These are phyloP conservation scores for Polyplosphaeria fusca DNA, from an alignment of 495 filamentous ascomycete species.

Conservation along the genomic window DNA sequence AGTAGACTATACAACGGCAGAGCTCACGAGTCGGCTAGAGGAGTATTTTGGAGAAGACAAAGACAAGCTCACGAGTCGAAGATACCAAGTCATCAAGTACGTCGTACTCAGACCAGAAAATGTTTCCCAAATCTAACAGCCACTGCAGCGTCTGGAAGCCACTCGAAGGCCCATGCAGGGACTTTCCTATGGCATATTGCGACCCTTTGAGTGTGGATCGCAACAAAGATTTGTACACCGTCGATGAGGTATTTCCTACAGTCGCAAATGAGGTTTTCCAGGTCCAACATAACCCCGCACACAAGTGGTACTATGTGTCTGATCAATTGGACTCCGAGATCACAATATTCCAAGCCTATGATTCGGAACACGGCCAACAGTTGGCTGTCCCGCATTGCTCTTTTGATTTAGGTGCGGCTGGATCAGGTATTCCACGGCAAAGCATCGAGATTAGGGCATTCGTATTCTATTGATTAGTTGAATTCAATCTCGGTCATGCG, in stretches of 20 bases:
- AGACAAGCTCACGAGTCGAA: not conserved
- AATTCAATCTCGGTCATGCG: too few relatives aligned
- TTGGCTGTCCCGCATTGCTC: too few relatives aligned
- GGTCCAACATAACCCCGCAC: not conserved
- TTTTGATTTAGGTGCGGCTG: too few relatives aligned
- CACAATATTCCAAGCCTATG: not conserved
- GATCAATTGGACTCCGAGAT: not conserved
- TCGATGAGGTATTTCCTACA: not conserved
- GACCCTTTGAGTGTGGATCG: not conserved
- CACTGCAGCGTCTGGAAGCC: not conserved
- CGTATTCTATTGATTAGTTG: too few relatives aligned
- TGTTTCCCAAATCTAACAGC: not conserved
- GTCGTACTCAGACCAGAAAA: not conserved
- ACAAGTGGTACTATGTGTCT: not conserved
- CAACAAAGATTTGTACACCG: not conserved
- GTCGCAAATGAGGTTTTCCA: not conserved
- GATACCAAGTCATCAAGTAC: not conserved
- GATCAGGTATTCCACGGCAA: too few relatives aligned
- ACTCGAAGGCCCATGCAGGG: not conserved
- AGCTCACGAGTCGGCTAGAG: not conserved
- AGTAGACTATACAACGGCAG: not conserved
- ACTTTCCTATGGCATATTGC: not conserved
- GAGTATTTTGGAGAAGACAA: not conserved
- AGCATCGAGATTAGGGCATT: too few relatives aligned
- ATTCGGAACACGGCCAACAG: not conserved